Evolutionary conservation across 176 grass and related monocot species (phyloP), one percentile per base, ranked within the genome.

Genomic region (Melocanna baccifera): DNA sequence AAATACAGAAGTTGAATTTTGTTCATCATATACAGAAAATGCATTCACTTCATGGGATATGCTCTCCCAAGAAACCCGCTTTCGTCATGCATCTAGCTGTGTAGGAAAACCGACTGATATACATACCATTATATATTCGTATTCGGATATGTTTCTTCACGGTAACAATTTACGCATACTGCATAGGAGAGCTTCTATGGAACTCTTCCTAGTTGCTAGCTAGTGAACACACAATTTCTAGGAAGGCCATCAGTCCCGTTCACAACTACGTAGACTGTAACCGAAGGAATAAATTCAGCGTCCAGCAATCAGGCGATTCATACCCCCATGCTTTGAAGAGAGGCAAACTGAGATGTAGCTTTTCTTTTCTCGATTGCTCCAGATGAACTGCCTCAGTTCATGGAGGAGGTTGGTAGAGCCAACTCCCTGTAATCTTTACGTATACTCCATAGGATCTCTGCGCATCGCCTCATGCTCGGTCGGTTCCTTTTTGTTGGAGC

Each of bases 381-480:
- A 69, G 23, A 75, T 28, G 69, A 87, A n/a, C 75, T 63, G 40
- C 46, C 40, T 91, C 81, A 76, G 62, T 57, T 87, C 75, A 64
- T 52, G 26, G 80, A 48, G 41, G 50, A 46, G 26, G 85, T 80
- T 67, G 75, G 80, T 83, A 69, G 34, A 52, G 81, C 55, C 36
- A 91, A 69, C 50, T 97, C 84, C 45, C 87, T 91, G 76, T 84
- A 97, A 73, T 93, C 86, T 84, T 91, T 97, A 19, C 94, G 84
- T 91, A 97, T 93, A 20, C 53, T 90, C 94, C 94, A 97, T 23
- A 97, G 69, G 12, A 93, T 89, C 88, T 97, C 87, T 14, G 89
- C 89, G 9, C 91, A 91, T 37, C 89, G 83, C 84, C 80, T 91
- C 94, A 97, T 97, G 48, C 84, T 83, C 10, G 94, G 94, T 1